A percentile compares a stretch with the other conserved stretches of the same genome.
phyloP scores from a whole-genome alignment of 2,329 filamentous ascomycete species.

The Immersiporthe knoxdaviesiana region DNA sequence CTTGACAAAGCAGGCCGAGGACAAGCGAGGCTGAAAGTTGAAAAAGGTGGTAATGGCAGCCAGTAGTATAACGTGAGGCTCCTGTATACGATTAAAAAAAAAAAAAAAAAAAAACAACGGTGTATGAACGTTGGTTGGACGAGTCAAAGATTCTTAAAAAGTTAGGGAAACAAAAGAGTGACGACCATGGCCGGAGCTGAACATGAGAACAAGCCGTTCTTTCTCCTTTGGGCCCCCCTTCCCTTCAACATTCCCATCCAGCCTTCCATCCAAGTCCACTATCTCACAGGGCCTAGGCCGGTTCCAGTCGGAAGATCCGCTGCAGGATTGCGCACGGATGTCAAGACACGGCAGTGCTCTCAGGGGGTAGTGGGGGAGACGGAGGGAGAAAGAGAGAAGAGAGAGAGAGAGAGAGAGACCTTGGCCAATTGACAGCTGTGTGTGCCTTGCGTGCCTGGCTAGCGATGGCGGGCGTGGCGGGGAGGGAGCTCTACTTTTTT shows the following conservation, averaged over 20 bases:
- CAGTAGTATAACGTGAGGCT: background rate
- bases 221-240: no score
- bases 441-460: no score
- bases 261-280: background rate
- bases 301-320: background rate
- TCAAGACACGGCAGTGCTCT: background rate
- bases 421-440: background rate
- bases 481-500: no score
- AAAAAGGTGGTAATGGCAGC: background rate
- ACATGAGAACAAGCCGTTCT: background rate
- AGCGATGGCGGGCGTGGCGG: background rate
- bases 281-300: background rate
- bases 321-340: background rate
- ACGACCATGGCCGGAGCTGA: background rate
- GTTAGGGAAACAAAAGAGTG: background rate
- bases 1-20: no score
- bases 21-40: background rate
- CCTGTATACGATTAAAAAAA: background rate
- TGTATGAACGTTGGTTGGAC: background rate
- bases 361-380: no score
- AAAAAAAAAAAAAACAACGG: no score
- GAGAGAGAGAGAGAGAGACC: no score
- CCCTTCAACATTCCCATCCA: background rate
- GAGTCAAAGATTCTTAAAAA: background rate
- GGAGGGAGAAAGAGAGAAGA: no score